A percentile compares a stretch with the other conserved stretches of the same genome.
phyloP scores from a whole-genome alignment of 805 yeast genomes.

The Suhomyces prunicola region DNA sequence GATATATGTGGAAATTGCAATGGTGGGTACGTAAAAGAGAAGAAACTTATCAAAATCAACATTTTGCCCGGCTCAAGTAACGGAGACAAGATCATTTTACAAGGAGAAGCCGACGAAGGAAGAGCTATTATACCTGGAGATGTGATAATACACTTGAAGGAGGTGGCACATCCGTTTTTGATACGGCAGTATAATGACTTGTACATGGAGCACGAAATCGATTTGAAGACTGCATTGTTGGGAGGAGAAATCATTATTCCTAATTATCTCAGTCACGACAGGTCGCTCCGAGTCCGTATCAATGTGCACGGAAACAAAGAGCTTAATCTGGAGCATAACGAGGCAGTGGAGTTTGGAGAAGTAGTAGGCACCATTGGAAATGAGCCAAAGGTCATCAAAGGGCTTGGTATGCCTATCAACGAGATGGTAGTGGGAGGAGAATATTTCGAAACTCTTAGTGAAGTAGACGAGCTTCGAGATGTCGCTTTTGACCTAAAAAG shows the following conservation, averaged over 20 bases:
- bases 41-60: slow-evolving; percentile 50
- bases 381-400: slow-evolving; percentile 45
- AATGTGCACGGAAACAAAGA: slow-evolving; percentile 32
- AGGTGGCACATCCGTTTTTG: slow-evolving; percentile 35
- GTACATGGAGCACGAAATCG: slow-evolving; percentile 43
- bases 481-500: slow-evolving; percentile 17
- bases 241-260: slow-evolving; percentile 49
- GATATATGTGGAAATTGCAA: slow-evolving; percentile 21
- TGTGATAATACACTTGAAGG: slow-evolving; percentile 53
- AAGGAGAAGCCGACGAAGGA: slow-evolving; percentile 68
- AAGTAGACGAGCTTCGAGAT: slow-evolving; percentile 13
- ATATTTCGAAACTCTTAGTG: slow-evolving; percentile 20
- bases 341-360: slow-evolving; percentile 32
- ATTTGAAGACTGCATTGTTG: slow-evolving; percentile 50
- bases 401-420: slow-evolving; percentile 61
- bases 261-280: slow-evolving; percentile 32
- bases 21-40: slow-evolving; percentile 45
- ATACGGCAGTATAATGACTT: slow-evolving; percentile 46
- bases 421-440: slow-evolving; percentile 21
- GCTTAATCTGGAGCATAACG: slow-evolving; percentile 11
- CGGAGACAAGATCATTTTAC: slow-evolving; percentile 50
- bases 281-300: slow-evolving; percentile 26
- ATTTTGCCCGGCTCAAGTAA: slow-evolving; percentile 54
- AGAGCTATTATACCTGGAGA: slow-evolving; percentile 61
- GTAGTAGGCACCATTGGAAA: slow-evolving; percentile 54